These are phyloP conservation scores for Chaetomium globosum DNA, from an alignment of 2,329 filamentous ascomycete species.

Conservation along the genomic window DNA sequence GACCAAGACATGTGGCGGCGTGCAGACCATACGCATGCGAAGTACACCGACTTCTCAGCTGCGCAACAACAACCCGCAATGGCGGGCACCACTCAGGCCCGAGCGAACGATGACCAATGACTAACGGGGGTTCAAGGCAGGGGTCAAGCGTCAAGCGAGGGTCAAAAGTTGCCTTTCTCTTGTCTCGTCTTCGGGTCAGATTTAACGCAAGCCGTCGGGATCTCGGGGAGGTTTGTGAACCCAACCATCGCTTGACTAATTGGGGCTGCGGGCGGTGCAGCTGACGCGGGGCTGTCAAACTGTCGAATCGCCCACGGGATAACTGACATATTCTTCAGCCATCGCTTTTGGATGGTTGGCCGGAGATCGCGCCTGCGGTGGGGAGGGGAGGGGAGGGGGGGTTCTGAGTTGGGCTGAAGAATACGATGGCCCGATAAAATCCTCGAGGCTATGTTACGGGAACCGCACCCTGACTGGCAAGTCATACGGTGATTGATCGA, in stretches of 20 bases:
- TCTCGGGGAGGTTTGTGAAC: slow-evolving; percentile 1
- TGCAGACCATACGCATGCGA: slow-evolving; percentile 16
- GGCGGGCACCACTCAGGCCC: slow-evolving; percentile 15
- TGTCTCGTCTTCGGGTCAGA: not conserved
- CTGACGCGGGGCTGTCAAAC: slow-evolving; percentile 1
- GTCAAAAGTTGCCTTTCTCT: not conserved
- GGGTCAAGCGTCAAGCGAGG: not conserved
- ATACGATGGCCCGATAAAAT: not conserved
- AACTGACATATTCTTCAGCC: not conserved
- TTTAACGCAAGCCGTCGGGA: slow-evolving; percentile 22
- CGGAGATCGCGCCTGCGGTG: not conserved
- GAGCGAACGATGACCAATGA: slow-evolving; percentile 10
- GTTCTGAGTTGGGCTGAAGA: not conserved
- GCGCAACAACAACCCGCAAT: slow-evolving; percentile 1
- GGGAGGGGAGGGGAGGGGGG: no score
- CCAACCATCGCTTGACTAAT: slow-evolving; percentile 18
- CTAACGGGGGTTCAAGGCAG: slow-evolving; percentile 8
- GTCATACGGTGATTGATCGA: not conserved
- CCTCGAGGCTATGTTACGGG: not conserved
- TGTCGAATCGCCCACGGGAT: not conserved
- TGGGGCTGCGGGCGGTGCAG: slow-evolving; percentile 14
- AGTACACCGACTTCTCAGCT: slow-evolving; percentile 29
- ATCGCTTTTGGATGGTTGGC: no score
- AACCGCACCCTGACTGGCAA: not conserved
- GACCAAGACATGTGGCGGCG: slow-evolving; percentile 30